These are phyloP conservation scores for Chalara sp. DNA, from an alignment of 2,329 filamentous ascomycete genomes.

Conservation along the genomic window DNA sequence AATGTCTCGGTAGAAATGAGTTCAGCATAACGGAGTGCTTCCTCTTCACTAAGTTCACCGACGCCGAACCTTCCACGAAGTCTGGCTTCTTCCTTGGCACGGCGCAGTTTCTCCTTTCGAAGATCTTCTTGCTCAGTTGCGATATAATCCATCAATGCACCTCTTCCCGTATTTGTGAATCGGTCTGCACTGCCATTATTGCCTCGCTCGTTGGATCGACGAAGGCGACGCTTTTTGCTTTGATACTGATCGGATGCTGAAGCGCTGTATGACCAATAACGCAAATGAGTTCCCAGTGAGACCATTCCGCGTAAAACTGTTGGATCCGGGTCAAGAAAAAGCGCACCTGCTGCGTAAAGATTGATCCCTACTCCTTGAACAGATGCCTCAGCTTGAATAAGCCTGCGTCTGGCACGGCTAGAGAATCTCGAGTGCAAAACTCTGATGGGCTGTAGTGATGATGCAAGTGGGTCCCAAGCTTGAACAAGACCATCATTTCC, in stretches of 20 bases:
- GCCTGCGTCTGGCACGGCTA: conserved; percentile 72
- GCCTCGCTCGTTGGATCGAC: conserved; percentile 54
- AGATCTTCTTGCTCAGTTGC: conserved; percentile 79
- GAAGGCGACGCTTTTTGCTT: conserved; percentile 70
- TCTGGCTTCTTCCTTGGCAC: conserved; percentile 60
- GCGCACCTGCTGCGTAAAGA: conserved; percentile 75
- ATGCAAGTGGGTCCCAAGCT: conserved; percentile 92
- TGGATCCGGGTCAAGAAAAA: conserved; percentile 81
- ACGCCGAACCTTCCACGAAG: conserved; percentile 79
- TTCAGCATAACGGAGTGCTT: conserved; percentile 57
- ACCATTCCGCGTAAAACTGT: conserved; percentile 80
- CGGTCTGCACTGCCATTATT: conserved; percentile 51
- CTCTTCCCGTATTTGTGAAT: conserved; percentile 56
- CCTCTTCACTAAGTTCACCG: conserved; percentile 57
- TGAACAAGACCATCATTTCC: conserved; percentile 94
- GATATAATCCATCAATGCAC: conserved; percentile 74
- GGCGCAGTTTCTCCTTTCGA: conserved; percentile 61
- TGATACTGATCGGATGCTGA: conserved; percentile 64
- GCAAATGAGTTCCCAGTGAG: conserved; percentile 77
- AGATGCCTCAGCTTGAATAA: conserved; percentile 59
- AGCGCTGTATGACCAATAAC: conserved; percentile 95
- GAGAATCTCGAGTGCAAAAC: conserved; percentile 84
- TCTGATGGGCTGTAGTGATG: conserved; percentile 67
- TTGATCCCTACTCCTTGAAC: conserved; percentile 64
- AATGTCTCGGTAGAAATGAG: conserved; percentile 59